Evolutionary conservation across 179 eudicot species (phyloP).

Genomic region (Corrigiola litoralis): DNA sequence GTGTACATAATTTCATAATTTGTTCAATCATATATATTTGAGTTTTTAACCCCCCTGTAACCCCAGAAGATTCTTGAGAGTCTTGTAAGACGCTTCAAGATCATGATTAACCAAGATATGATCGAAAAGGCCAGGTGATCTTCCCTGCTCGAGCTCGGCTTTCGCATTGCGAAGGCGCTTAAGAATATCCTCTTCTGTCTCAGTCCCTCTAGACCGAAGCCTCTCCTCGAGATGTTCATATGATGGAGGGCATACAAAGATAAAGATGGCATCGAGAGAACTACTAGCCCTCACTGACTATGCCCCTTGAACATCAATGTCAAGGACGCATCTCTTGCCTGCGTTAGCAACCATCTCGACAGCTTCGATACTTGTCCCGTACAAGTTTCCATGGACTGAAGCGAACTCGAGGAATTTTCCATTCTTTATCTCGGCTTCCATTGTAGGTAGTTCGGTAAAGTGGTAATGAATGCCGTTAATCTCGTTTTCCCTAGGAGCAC

Average conservation of each 20-base stretch:
- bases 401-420: constrained; percentile 96
- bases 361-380: constrained; percentile 93
- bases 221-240: constrained; percentile 91
- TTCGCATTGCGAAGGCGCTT: constrained; percentile 77
- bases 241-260: constrained; percentile 89
- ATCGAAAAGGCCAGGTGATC: constrained; percentile 66
- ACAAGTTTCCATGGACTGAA: constrained; percentile 87
- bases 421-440: constrained; percentile 71
- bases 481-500: constrained; percentile 80
- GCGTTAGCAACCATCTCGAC: constrained; percentile 78
- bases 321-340: constrained; percentile 98
- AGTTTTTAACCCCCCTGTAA: too few species aligned
- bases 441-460: constrained; percentile 56
- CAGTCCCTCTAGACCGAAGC: constrained; percentile 92
- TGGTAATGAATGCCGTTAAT: constrained; percentile 81
- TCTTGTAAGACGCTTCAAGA: constrained; percentile 63
- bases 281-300: constrained; percentile 83
- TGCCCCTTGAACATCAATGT: constrained; percentile 99
- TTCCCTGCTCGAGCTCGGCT: constrained; percentile 79
- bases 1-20: too few species aligned
- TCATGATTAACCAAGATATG: constrained; percentile 75
- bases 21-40: too few species aligned
- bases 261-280: constrained; percentile 81
- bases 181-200: constrained; percentile 85
- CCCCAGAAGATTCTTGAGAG: too few species aligned